Percentiles rank a stretch among this genome's conserved stretches.
phyloP scores from a whole-genome alignment of 208 protist species.

The Novymonas esmeraldas region DNA sequence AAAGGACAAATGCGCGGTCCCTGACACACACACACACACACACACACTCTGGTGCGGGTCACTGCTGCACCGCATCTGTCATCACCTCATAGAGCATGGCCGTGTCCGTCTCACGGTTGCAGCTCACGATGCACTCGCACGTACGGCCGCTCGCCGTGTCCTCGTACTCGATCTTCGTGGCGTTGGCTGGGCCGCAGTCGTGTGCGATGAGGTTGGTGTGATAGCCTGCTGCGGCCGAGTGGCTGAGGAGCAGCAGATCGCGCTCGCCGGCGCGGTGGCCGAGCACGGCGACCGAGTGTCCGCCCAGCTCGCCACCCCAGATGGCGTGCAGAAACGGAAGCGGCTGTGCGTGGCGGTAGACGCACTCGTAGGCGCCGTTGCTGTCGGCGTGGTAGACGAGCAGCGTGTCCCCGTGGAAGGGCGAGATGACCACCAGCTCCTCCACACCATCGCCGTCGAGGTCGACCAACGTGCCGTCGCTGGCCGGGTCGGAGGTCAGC shows the following conservation, averaged over 20 bases:
- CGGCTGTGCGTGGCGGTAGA: background rate
- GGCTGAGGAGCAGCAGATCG: conserved; percentile 3
- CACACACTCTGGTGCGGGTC: too few relatives aligned
- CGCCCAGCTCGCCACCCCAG: background rate
- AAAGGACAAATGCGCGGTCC: too few relatives aligned
- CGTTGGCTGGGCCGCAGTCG: conserved; percentile 7
- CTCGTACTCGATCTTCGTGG: background rate
- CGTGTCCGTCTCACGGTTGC: conserved; percentile 9
- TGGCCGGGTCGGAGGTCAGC: background rate
- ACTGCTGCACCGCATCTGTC: too few relatives aligned
- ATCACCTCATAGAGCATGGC: conserved; percentile 1
- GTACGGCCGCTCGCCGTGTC: background rate
- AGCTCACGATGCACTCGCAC: conserved; percentile 10
- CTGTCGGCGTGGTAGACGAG: background rate
- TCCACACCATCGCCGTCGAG: background rate
- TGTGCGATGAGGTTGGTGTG: conserved; percentile 1
- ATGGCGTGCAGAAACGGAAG: conserved; percentile 11
- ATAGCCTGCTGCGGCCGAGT: background rate
- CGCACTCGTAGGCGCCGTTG: background rate
- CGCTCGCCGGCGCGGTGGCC: background rate
- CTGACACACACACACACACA: too few relatives aligned
- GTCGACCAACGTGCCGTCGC: background rate
- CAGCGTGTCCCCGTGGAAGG: background rate
- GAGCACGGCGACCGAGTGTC: background rate
- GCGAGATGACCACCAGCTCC: conserved; percentile 4